Conservation (phyloP, 2,329 filamentous ascomycete species). For the Microsporum canis region DNA sequence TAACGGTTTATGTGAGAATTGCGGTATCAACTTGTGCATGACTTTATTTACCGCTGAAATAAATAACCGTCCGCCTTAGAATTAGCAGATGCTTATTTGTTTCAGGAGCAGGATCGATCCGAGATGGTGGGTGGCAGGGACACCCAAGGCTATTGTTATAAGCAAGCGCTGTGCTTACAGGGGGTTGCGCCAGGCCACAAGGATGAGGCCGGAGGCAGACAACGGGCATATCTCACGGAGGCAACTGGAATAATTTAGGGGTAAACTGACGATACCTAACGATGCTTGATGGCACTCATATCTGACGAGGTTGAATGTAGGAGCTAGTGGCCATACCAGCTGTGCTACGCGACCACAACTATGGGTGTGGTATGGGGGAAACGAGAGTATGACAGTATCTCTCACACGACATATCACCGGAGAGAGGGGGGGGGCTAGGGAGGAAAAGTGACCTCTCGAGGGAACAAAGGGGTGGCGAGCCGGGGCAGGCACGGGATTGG, state of each 20-base stretch:
- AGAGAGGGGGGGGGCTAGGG: neutral
- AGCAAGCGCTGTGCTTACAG: neutral
- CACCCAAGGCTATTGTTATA: neutral
- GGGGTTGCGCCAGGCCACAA: neutral
- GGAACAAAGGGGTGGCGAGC: neutral
- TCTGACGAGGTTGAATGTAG: neutral
- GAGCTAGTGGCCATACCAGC: neutral
- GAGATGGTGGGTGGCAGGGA: neutral
- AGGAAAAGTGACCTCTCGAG: neutral
- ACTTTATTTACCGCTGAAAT: neutral
- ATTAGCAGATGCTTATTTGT: neutral
- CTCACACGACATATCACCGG: slow-evolving; percentile 1
- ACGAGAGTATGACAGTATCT: neutral
- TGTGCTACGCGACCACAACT: neutral
- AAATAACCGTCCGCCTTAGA: neutral
- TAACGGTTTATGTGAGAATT: neutral
- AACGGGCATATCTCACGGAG: neutral
- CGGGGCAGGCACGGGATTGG: neutral
- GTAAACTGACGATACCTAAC: no score
- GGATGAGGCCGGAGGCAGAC: neutral
- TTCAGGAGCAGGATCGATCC: neutral
- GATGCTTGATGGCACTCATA: neutral
- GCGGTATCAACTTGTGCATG: neutral
- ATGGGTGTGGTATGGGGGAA: neutral
- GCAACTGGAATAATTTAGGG: neutral